Conservation (phyloP, 139 green algal genomes). For the Asterochloris erici region DNA sequence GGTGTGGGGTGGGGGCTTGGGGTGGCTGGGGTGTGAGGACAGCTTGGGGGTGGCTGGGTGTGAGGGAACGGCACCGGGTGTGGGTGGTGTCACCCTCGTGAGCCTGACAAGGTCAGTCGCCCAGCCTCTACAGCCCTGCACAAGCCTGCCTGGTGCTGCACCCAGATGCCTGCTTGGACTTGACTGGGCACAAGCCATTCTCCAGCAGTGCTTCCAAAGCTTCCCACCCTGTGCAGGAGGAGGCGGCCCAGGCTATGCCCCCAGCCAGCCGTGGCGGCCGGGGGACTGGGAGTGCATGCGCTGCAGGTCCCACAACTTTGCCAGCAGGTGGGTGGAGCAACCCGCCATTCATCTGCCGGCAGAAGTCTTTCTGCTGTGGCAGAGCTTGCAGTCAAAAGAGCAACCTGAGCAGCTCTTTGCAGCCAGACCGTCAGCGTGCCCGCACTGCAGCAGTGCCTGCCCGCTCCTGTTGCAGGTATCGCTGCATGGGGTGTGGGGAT, state of each 20-base stretch:
- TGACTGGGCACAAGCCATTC: background rate
- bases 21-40: background rate
- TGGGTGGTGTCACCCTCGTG: background rate
- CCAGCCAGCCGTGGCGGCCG: slow-evolving; percentile 9
- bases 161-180: background rate
- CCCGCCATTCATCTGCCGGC: too few species aligned
- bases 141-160: background rate
- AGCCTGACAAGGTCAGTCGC: too few species aligned
- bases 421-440: background rate
- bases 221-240: background rate
- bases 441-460: background rate
- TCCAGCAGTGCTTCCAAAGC: background rate
- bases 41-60: background rate
- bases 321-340: background rate
- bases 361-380: background rate
- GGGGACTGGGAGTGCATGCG: slow-evolving; percentile 41
- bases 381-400: slow-evolving; percentile 30
- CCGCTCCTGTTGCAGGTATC: background rate
- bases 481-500: background rate
- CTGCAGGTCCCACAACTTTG: slow-evolving; percentile 46
- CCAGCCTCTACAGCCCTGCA: background rate
- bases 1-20: background rate
- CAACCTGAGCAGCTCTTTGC: background rate
- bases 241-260: background rate
- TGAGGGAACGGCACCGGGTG: background rate